A percentile compares a stretch with the other conserved stretches of the same genome.
Evolutionary conservation across 1,139 yeast genomes (phyloP).

Genomic region (Candida glucosophila): DNA sequence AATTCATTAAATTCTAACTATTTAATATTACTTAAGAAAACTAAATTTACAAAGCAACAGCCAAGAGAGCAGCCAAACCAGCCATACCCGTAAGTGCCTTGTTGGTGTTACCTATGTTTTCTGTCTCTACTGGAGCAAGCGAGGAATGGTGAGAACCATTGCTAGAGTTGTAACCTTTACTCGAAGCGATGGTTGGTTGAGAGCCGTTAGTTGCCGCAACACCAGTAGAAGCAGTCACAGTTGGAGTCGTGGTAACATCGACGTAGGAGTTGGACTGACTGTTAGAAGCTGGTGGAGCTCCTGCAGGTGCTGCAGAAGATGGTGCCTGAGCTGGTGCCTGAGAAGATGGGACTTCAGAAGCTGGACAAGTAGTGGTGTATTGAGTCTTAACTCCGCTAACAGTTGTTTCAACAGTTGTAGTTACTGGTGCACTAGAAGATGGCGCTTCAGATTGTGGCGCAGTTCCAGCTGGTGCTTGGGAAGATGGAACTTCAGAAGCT

Average conservation of each 20-base stretch:
- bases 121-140: too few relatives aligned
- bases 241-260: constrained; percentile 25
- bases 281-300: constrained; percentile 7
- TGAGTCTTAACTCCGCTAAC: constrained; percentile 32
- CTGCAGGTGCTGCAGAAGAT: constrained; percentile 8
- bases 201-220: constrained; percentile 26
- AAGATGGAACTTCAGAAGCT: constrained; percentile 12
- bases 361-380: constrained; percentile 44
- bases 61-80: constrained; percentile 34
- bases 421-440: constrained; percentile 2
- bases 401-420: constrained; percentile 32
- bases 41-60: constrained; percentile 31
- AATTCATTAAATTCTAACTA: too few relatives aligned
- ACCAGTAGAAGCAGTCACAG: constrained; percentile 26
- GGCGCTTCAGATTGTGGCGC: constrained; percentile 5
- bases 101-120: constrained; percentile 21
- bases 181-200: constrained; percentile 25
- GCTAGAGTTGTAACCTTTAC: too few relatives aligned
- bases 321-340: constrained; percentile 7
- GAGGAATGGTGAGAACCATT: too few relatives aligned
- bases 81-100: constrained; percentile 27
- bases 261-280: constrained; percentile 16
- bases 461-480: constrained; percentile 7
- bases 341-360: constrained; percentile 12
- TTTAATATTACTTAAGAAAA: too few relatives aligned